Evolutionary conservation across 2,329 filamentous ascomycete genomes (phyloP), one percentile per base, ranked within the genome.

Genomic region (Penicillium sp.): DNA sequence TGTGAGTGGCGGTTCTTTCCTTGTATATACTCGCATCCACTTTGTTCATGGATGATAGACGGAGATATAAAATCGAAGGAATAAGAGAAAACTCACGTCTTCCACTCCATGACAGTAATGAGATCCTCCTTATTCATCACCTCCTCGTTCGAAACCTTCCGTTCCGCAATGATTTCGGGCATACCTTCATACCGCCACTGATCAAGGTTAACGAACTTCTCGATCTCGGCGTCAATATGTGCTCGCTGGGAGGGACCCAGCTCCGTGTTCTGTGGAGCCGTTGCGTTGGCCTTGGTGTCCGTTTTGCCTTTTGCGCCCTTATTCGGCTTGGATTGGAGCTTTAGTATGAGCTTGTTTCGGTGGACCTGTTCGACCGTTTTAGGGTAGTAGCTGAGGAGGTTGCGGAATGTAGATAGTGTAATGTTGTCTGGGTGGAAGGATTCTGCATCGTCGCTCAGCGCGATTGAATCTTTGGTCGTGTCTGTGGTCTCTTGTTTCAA

Each of bases 41-140:
- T 54, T 12, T 4, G 29, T 37, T 37, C 2, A 11, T 18, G 8
- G 6, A n/a, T 35, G 6, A 8, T 35, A n/a, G 12, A 35, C 1
- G 1, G 15, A 37, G 5, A 35, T 35, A 35, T 42, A 25, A 6
- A 26, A 42, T 29, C 20, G 23, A 18, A 41, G 23, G 23, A 18
- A 41, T 43, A 22, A 40, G 15, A 12, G 9, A 49, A 20, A 25
- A 69, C 72, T 64, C 61, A 78, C 76, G 75, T 64, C 59, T 78
- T 78, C 76, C 76, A 79, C 45, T 76, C 73, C 61, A 78, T 74
- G 49, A 76, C 58, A 47, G 59, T 64, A 46, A 73, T 62, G 33
- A 77, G 44, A 15, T 77, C 70, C 2, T 72, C 69, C 29, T 73
- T 73, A 11, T 62, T 61, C 7, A 77, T 49, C 14, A 55, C 40